Conservation (phyloP, 23 red algal species). For the Gracilaria gracilis region DNA sequence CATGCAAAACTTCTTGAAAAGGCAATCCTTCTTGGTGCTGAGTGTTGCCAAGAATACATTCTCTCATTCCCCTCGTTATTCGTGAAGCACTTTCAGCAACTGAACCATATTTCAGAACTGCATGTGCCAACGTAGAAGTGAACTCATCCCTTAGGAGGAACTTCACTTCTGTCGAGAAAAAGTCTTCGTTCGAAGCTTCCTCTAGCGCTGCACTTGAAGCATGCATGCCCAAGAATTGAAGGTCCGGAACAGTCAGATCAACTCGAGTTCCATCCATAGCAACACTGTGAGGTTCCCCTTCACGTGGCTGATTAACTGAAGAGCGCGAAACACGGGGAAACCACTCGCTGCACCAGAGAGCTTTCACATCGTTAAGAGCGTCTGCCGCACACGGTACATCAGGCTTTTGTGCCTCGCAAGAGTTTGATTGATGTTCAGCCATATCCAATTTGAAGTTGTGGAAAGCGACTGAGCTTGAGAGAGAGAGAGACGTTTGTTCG, state of each 20-base stretch:
- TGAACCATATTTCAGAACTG: slow-evolving; percentile 4
- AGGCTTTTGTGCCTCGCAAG: slow-evolving; percentile 1
- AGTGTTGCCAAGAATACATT: slow-evolving; percentile 1
- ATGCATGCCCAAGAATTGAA: slow-evolving; percentile 9
- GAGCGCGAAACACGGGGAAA: not conserved
- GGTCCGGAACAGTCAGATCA: not conserved
- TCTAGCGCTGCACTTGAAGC: not conserved
- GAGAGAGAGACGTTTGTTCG: too few species aligned
- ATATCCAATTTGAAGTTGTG: not conserved
- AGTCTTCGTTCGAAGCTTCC: not conserved
- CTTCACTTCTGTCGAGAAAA: slow-evolving; percentile 4
- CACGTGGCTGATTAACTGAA: not conserved
- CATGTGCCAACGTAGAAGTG: not conserved
- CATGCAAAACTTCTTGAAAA: not conserved
- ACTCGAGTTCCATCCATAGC: not conserved
- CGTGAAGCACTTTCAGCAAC: slow-evolving; percentile 6
- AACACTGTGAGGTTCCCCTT: not conserved
- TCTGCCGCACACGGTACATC: not conserved
- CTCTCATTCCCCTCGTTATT: slow-evolving; percentile 2
- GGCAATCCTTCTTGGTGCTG: not conserved
- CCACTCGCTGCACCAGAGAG: slow-evolving; percentile 6
- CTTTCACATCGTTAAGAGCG: slow-evolving; percentile 5
- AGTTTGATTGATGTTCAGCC: not conserved
- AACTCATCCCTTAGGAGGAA: not conserved
- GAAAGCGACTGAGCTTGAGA: too few species aligned